These are phyloP conservation scores for Xylaria polymorpha DNA, from an alignment of 2,329 filamentous ascomycete genomes.

Conservation along the genomic window DNA sequence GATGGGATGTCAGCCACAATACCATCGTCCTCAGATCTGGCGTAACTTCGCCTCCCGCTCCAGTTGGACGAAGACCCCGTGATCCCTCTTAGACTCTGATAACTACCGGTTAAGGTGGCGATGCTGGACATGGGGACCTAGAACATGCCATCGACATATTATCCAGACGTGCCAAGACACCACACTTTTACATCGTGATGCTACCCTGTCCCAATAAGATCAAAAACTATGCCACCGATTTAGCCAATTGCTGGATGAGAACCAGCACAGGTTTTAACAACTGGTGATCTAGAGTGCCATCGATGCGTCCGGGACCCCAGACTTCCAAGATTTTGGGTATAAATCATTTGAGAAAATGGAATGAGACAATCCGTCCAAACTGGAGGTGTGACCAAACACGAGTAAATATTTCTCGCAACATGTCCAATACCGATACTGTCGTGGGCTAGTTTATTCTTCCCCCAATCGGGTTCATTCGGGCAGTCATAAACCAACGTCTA, in stretches of 20 bases:
- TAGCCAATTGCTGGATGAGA: slow-evolving; percentile 43
- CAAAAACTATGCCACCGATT: slow-evolving; percentile 39
- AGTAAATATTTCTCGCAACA: background rate
- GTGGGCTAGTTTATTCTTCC: slow-evolving; percentile 10
- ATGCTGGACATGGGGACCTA: slow-evolving; percentile 44
- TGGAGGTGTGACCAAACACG: slow-evolving; percentile 5
- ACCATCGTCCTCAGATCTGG: slow-evolving; percentile 40
- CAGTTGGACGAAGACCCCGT: slow-evolving; percentile 26
- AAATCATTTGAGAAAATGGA: slow-evolving; percentile 33
- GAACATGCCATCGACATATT: slow-evolving; percentile 47
- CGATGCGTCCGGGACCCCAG: slow-evolving; percentile 11
- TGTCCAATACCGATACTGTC: slow-evolving; percentile 9
- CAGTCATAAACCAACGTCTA: slow-evolving; percentile 10
- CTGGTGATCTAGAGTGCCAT: slow-evolving; percentile 18
- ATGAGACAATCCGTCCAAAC: slow-evolving; percentile 35
- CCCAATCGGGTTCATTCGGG: slow-evolving; percentile 26
- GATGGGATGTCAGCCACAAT: slow-evolving; percentile 32
- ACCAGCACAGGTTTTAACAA: slow-evolving; percentile 19
- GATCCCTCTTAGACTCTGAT: slow-evolving; percentile 11
- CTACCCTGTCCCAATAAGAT: slow-evolving; percentile 35
- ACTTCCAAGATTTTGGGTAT: slow-evolving; percentile 22
- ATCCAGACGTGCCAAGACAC: slow-evolving; percentile 46
- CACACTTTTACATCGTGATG: slow-evolving; percentile 37
- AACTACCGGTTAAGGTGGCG: slow-evolving; percentile 45
- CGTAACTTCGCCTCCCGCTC: slow-evolving; percentile 37